These are phyloP conservation scores for Ceratocystis cacaofunesta DNA, from an alignment of 2,329 filamentous ascomycete species.

Conservation along the genomic window DNA sequence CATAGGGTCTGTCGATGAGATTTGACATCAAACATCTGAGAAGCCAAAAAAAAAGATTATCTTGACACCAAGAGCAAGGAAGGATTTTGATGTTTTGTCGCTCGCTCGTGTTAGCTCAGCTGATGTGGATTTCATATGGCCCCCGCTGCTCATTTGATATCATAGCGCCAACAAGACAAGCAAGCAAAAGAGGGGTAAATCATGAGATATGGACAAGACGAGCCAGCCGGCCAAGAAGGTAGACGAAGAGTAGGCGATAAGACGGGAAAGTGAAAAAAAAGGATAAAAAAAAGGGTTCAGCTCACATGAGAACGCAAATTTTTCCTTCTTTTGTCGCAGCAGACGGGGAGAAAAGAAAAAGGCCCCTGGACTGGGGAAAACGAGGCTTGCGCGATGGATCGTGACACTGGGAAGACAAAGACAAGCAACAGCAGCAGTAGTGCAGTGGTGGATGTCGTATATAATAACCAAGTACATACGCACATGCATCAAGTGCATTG, in stretches of 20 bases:
- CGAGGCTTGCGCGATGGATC: conserved; percentile 4
- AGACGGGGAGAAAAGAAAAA: background rate
- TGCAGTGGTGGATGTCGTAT: too few species aligned
- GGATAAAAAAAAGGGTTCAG: background rate
- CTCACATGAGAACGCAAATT: background rate
- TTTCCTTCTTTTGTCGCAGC: too few species aligned
- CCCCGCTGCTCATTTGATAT: background rate
- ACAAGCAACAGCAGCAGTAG: background rate
- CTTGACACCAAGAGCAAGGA: background rate
- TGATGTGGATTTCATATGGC: background rate
- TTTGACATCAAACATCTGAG: background rate
- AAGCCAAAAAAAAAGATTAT: background rate
- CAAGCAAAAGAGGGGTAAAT: background rate
- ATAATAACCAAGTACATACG: too few species aligned
- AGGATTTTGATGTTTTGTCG: background rate
- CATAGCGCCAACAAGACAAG: background rate
- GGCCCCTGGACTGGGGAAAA: background rate
- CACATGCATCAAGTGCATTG: too few species aligned
- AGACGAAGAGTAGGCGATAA: background rate
- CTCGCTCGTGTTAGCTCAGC: background rate
- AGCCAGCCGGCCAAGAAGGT: background rate
- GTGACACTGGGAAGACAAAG: background rate
- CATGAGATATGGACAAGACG: background rate
- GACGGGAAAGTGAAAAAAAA: background rate
- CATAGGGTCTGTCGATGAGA: background rate